These are phyloP conservation scores for Heliosperma pusillum DNA, from an alignment of 148 eudicot species.

Conservation along the genomic window DNA sequence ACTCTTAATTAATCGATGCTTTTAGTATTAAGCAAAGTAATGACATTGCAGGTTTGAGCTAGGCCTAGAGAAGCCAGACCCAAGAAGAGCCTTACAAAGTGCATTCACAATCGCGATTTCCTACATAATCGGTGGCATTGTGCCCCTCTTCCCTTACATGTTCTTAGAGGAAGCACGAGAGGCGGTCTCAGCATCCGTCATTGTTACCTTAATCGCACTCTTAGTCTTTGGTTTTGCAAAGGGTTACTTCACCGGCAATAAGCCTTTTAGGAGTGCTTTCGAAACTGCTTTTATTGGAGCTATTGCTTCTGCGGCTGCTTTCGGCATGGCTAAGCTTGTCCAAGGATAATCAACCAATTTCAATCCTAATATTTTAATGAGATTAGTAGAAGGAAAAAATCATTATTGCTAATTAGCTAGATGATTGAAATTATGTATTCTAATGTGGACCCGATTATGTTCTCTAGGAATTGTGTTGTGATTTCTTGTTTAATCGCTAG, in stretches of 20 bases:
- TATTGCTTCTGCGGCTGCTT: constrained; percentile 91
- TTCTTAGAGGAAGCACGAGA: constrained; percentile 53
- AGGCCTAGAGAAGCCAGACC: constrained; percentile 95
- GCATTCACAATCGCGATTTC: constrained; percentile 81
- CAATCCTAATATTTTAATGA: neutral
- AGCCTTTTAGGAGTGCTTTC: constrained; percentile 63
- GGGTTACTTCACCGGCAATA: constrained; percentile 70
- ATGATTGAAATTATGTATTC: neutral
- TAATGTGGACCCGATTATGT: no score
- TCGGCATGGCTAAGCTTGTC: constrained; percentile 83
- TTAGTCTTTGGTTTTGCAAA: constrained; percentile 80
- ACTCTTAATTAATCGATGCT: no score
- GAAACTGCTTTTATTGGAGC: constrained; percentile 89
- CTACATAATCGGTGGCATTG: constrained; percentile 75
- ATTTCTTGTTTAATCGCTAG: neutral
- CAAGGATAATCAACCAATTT: constrained; percentile 30
- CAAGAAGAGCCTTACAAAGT: constrained; percentile 82
- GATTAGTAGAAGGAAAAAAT: neutral
- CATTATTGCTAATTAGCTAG: neutral
- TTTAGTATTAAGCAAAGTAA: neutral
- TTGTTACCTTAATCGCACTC: constrained; percentile 62
- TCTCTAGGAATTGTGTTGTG: neutral
- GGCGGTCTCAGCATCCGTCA: constrained; percentile 61
- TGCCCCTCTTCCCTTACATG: constrained; percentile 76
- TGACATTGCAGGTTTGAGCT: constrained; percentile 67